These are phyloP conservation scores for Starmerella scarabaei DNA, from an alignment of 805 yeast genomes.

Conservation along the genomic window DNA sequence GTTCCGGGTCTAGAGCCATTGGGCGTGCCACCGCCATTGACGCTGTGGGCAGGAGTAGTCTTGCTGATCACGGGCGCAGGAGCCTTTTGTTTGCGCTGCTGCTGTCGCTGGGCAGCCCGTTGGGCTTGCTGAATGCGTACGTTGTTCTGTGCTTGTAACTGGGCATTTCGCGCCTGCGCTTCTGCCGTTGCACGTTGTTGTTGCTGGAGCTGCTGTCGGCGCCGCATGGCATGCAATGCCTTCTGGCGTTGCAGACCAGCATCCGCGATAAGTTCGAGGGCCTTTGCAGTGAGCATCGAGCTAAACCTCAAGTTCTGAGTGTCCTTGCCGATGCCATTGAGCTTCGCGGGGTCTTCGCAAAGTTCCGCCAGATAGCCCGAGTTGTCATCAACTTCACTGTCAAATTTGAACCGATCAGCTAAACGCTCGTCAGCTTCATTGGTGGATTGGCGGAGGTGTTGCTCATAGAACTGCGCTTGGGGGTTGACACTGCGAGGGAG, in stretches of 20 bases:
- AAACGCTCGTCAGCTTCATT: conserved; percentile 28
- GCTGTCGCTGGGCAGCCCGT: conserved; percentile 14
- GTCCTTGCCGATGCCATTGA: conserved; percentile 70
- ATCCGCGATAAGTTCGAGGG: conserved; percentile 67
- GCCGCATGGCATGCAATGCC: conserved; percentile 28
- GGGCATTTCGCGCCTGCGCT: conserved; percentile 25
- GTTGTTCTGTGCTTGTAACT: conserved; percentile 15
- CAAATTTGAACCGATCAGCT: conserved; percentile 56
- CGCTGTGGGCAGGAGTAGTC: neutral
- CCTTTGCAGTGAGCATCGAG: conserved; percentile 74
- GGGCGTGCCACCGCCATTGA: too few relatives aligned
- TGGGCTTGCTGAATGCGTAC: conserved; percentile 13
- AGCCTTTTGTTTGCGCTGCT: conserved; percentile 13
- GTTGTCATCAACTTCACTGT: conserved; percentile 36
- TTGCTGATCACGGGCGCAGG: conserved; percentile 3
- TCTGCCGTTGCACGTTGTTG: conserved; percentile 26
- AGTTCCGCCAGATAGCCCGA: neutral
- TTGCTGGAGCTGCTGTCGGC: conserved; percentile 27
- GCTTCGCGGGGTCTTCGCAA: conserved; percentile 63
- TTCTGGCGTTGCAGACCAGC: conserved; percentile 63
- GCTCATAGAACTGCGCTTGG: conserved; percentile 3
- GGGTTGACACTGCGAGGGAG: conserved; percentile 4
- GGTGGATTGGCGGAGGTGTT: neutral
- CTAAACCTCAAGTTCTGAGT: conserved; percentile 88
- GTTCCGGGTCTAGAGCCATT: neutral